Percentiles rank a stretch among this genome's conserved stretches.
phyloP scores from a whole-genome alignment of 768 basidiomycete species.

The Trametes coccinea region DNA sequence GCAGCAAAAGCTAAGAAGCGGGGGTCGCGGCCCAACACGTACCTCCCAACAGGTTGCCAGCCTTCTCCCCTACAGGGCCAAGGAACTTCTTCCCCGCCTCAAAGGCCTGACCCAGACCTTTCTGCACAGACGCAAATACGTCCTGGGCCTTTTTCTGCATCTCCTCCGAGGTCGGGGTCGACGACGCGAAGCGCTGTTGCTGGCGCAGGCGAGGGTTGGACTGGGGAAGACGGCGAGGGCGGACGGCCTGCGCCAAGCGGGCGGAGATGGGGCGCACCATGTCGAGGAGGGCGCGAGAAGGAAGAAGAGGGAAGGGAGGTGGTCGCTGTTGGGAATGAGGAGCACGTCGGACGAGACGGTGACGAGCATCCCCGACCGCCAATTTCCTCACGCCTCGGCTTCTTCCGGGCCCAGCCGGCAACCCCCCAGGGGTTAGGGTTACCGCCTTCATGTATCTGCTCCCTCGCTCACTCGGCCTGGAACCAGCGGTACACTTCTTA shows the following conservation, averaged over 20 bases:
- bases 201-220: conserved; percentile 18
- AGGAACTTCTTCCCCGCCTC: conserved; percentile 49
- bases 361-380: conserved; percentile 23
- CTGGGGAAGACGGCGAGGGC: conserved; percentile 24
- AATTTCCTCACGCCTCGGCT: conserved; percentile 21
- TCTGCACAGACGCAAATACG: conserved; percentile 56
- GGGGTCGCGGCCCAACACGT: conserved; percentile 23
- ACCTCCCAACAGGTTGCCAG: conserved; percentile 61
- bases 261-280: conserved; percentile 29
- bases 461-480: not conserved
- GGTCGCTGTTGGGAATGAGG: conserved; percentile 18
- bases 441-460: not conserved
- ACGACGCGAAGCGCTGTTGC: conserved; percentile 30
- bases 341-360: conserved; percentile 24
- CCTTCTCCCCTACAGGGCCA: conserved; percentile 52
- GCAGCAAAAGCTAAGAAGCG: not conserved
- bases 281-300: conserved; percentile 9
- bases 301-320: conserved; percentile 12
- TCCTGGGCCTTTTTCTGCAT: conserved; percentile 75
- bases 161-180: conserved; percentile 39
- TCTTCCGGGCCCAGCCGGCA: conserved; percentile 9
- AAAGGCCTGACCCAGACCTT: conserved; percentile 54
- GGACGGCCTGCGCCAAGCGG: conserved; percentile 29
- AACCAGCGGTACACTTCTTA: too few species aligned
- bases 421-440: not conserved